These are phyloP conservation scores for Penicillium coffeae DNA, from an alignment of 495 filamentous ascomycete species.

Conservation along the genomic window DNA sequence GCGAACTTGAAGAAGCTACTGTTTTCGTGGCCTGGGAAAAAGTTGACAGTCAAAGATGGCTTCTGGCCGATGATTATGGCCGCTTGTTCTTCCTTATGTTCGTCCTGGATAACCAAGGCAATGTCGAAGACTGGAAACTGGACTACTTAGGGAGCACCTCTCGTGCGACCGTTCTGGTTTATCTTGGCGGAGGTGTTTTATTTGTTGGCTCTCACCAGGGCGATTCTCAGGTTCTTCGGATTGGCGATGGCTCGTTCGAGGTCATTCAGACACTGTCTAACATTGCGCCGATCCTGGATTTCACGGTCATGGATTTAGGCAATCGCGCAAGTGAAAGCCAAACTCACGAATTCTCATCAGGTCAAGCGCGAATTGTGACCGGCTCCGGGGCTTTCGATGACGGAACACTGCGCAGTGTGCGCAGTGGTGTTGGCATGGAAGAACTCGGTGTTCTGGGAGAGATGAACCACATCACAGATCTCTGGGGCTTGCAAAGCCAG, in stretches of 20 bases:
- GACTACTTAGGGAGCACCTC: conserved; percentile 66
- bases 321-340: conserved; percentile 72
- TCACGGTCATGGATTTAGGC: conserved; percentile 92
- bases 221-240: conserved; percentile 77
- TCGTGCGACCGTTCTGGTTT: conserved; percentile 70
- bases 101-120: conserved; percentile 54
- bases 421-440: conserved; percentile 91
- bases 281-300: conserved; percentile 88
- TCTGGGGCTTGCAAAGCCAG: conserved; percentile 62
- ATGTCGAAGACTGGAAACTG: conserved; percentile 65
- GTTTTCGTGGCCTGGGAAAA: conserved; percentile 87
- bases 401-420: conserved; percentile 80
- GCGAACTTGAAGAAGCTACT: conserved; percentile 63
- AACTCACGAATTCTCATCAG: conserved; percentile 86
- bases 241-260: conserved; percentile 53
- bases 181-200: conserved; percentile 67
- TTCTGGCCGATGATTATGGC: conserved; percentile 89
- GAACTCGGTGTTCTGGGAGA: conserved; percentile 80
- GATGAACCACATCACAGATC: conserved; percentile 66
- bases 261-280: conserved; percentile 76
- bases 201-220: conserved; percentile 92
- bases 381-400: conserved; percentile 85
- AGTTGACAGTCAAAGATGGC: conserved; percentile 72
- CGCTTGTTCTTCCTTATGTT: conserved; percentile 76
- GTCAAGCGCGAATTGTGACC: conserved; percentile 89